Evolutionary conservation across 805 yeast genomes (phyloP).

Genomic region (Dipodascopsis tothii): DNA sequence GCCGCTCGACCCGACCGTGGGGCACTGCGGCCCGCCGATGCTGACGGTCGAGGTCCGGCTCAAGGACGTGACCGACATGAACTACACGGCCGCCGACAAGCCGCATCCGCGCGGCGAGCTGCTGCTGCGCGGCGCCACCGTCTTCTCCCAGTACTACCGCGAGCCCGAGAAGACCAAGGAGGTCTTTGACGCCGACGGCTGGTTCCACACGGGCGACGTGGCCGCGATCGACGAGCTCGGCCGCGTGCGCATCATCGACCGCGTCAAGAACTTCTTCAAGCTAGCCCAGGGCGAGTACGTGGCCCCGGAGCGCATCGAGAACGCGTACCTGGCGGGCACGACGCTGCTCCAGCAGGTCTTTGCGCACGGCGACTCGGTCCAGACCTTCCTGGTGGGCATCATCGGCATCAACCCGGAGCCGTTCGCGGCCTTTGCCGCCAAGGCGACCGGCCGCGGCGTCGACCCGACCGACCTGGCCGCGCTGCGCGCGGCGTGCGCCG

Average conservation of each 20-base stretch:
- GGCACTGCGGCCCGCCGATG: conserved; percentile 57
- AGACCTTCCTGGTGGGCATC: conserved; percentile 52
- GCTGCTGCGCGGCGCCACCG: conserved; percentile 56
- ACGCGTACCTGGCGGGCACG: conserved; percentile 47
- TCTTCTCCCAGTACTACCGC: conserved; percentile 50
- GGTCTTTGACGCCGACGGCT: conserved; percentile 41
- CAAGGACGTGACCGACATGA: conserved; percentile 59
- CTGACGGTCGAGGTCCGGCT: conserved; percentile 51
- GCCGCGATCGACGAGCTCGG: conserved; percentile 48
- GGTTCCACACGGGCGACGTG: conserved; percentile 43
- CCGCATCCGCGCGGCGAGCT: conserved; percentile 53
- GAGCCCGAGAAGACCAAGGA: conserved; percentile 48
- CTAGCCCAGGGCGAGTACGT: conserved; percentile 60
- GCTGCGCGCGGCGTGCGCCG: conserved; percentile 30
- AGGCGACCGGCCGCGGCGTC: conserved; percentile 28
- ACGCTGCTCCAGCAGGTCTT: conserved; percentile 48
- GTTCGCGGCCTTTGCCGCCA: conserved; percentile 29
- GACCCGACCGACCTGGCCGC: conserved; percentile 27
- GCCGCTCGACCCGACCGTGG: conserved; percentile 41
- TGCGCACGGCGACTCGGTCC: conserved; percentile 57
- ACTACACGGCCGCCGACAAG: conserved; percentile 39
- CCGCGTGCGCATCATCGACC: conserved; percentile 54
- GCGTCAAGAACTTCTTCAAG: conserved; percentile 75
- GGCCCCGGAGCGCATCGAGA: conserved; percentile 70
- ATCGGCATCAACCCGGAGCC: conserved; percentile 52